Conservation (phyloP, 139 green algal genomes). For the Chlamydomonas asymmetrica region DNA sequence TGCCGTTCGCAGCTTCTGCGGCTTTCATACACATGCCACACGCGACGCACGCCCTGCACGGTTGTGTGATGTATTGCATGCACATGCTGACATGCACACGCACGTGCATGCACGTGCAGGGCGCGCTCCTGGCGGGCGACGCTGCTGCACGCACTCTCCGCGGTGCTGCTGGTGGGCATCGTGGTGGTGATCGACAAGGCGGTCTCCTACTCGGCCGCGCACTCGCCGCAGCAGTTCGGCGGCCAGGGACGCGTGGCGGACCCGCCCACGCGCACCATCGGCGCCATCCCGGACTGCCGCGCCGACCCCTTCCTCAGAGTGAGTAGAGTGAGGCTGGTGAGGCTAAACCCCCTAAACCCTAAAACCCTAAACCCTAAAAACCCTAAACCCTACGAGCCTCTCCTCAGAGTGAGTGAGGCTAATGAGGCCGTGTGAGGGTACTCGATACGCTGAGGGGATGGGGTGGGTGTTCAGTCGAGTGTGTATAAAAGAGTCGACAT, state of each 20-base stretch:
- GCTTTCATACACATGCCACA: too few relatives aligned
- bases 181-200: slow-evolving; percentile 10
- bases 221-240: slow-evolving; percentile 2
- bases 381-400: background rate
- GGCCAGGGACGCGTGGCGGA: background rate
- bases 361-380: too few relatives aligned
- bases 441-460: background rate
- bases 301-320: slow-evolving; percentile 1
- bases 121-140: too few relatives aligned
- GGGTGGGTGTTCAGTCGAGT: background rate
- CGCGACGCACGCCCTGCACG: too few relatives aligned
- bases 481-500: background rate
- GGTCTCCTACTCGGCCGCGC: background rate
- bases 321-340: background rate
- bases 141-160: too few relatives aligned
- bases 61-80: too few relatives aligned
- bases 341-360: background rate
- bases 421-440: background rate
- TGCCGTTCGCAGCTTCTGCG: too few relatives aligned
- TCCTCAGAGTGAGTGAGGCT: background rate
- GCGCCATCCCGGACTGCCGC: slow-evolving; percentile 13
- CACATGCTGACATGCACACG: too few relatives aligned
- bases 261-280: background rate
- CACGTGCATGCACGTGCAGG: too few relatives aligned
- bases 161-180: slow-evolving; percentile 6